Conservation (phyloP, 352 stramenopile genomes). For the Phytophthora citrophthora region DNA sequence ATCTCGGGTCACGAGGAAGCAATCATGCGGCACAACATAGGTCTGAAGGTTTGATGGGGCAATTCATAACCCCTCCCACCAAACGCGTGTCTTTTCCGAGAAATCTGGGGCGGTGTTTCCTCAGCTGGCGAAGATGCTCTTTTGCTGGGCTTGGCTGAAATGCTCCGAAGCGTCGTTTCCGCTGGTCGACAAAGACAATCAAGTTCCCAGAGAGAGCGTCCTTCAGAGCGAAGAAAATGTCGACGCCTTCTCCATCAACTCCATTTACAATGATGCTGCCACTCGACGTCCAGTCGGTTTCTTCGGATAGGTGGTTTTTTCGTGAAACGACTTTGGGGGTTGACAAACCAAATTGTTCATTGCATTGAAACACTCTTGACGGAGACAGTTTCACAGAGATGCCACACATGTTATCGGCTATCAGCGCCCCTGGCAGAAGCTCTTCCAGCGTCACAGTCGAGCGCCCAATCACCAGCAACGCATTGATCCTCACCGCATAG, state of each 20-base stretch:
- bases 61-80: no score
- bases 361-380: slow-evolving; percentile 2
- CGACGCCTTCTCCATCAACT: slow-evolving; percentile 24
- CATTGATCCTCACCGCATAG: slow-evolving; percentile 47
- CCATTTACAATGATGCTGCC: slow-evolving; percentile 38
- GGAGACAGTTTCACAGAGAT: slow-evolving; percentile 26
- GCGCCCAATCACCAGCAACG: slow-evolving; percentile 33
- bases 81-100: no score
- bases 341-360: slow-evolving; percentile 5
- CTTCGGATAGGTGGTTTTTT: neutral
- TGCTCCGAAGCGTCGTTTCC: no score
- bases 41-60: slow-evolving; percentile 3
- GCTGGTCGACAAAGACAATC: no score
- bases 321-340: slow-evolving; percentile 3
- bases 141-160: slow-evolving; percentile 9
- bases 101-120: no score
- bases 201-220: slow-evolving; percentile 13
- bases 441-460: slow-evolving; percentile 27
- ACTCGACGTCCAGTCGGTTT: slow-evolving; percentile 22
- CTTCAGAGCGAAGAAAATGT: slow-evolving; percentile 41
- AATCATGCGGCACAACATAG: neutral
- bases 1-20: neutral
- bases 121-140: slow-evolving; percentile 1
- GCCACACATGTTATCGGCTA: neutral
- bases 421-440: slow-evolving; percentile 19